A percentile compares a stretch with the other conserved stretches of the same genome.
These are phyloP conservation scores for Amoebophrya sp. DNA, from an alignment of 169 alveolate genomes.

Conservation along the genomic window DNA sequence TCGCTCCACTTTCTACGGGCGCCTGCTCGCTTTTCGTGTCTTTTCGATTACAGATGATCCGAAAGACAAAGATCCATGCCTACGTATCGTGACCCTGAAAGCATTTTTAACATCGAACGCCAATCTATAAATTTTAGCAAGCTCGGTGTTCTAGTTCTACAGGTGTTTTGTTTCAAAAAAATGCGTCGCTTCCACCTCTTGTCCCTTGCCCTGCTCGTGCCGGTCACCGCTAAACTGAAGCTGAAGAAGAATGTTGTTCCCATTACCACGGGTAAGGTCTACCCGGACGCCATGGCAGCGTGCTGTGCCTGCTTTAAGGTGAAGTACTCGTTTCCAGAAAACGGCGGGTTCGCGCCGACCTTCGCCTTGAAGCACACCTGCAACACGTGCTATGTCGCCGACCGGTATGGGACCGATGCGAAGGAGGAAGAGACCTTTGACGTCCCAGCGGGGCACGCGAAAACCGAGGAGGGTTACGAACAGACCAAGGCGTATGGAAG, in stretches of 20 bases:
- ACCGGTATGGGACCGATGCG: not conserved
- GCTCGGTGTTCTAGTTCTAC: too few relatives aligned
- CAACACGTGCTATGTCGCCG: constrained; percentile 1
- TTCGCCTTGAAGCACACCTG: not conserved
- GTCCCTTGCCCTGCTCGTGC: too few relatives aligned
- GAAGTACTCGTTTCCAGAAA: not conserved
- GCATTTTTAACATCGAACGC: too few relatives aligned
- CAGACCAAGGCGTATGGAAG: not conserved
- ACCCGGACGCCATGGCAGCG: not conserved
- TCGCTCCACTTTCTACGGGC: too few relatives aligned
- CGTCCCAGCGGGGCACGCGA: not conserved
- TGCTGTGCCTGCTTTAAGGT: constrained; percentile 7
- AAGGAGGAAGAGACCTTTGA: not conserved
- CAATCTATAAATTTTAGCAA: too few relatives aligned
- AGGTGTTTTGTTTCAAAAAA: too few relatives aligned
- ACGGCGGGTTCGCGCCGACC: not conserved
- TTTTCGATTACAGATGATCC: too few relatives aligned
- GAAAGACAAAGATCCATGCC: too few relatives aligned
- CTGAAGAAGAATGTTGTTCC: not conserved
- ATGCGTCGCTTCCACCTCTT: too few relatives aligned
- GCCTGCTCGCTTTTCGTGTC: too few relatives aligned
- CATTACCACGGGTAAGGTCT: not conserved
- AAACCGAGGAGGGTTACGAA: not conserved
- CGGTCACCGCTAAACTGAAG: too few relatives aligned
- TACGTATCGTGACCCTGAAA: too few relatives aligned